These are phyloP conservation scores for Phytophthora meadii DNA, from an alignment of 352 stramenopile genomes.

Conservation along the genomic window DNA sequence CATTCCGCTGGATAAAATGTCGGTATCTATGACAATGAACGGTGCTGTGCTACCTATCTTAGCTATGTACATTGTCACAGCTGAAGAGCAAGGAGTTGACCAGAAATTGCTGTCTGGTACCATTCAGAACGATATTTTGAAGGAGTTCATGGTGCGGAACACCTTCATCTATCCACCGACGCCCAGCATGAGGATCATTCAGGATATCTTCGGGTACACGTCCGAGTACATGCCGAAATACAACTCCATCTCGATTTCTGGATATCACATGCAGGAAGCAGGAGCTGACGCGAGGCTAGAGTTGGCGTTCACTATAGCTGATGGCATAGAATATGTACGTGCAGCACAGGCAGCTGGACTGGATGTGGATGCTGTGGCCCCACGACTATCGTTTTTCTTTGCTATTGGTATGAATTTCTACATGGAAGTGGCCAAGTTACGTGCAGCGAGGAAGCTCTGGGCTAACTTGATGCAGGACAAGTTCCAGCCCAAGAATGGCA, in stretches of 20 bases:
- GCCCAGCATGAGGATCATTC: constrained; percentile 95
- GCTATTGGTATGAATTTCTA: constrained; percentile 99
- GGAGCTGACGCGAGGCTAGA: constrained; percentile 95
- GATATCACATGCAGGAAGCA: constrained; percentile 99
- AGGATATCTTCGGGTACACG: constrained; percentile 98
- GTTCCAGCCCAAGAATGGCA: constrained; percentile 94
- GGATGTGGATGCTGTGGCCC: constrained; percentile 94
- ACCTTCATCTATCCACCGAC: constrained; percentile 98
- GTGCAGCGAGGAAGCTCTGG: constrained; percentile 94
- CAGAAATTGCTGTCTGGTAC: constrained; percentile 85
- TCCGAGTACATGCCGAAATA: constrained; percentile 97
- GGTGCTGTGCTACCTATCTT: constrained; percentile 96
- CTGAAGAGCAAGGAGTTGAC: constrained; percentile 95
- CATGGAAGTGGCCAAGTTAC: constrained; percentile 97
- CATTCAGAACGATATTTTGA: constrained; percentile 98
- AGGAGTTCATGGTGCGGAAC: constrained; percentile 97
- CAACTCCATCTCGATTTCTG: constrained; percentile 97
- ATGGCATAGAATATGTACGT: constrained; percentile 97
- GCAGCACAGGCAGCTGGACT: constrained; percentile 93
- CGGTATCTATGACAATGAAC: constrained; percentile 99
- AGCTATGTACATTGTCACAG: constrained; percentile 97
- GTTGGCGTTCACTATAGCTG: constrained; percentile 97
- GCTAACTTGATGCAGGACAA: constrained; percentile 94
- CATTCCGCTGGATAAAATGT: constrained; percentile 96
- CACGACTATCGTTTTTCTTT: constrained; percentile 98